Evolutionary conservation across 164 flowering plant species (phyloP), one percentile per base, ranked within the genome.

Genomic region (Pachysandra terminalis): DNA sequence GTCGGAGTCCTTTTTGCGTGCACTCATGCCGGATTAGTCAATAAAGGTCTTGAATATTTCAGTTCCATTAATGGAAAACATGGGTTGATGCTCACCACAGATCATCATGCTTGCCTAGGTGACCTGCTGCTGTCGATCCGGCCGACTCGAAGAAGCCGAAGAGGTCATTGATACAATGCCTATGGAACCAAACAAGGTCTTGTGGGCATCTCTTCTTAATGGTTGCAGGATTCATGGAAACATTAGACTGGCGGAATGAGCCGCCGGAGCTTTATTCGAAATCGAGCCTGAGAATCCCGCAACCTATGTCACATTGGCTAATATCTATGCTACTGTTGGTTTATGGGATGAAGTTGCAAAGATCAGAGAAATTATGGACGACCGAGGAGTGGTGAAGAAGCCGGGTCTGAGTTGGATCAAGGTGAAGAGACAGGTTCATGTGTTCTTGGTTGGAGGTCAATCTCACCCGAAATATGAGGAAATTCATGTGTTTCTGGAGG

Each of bases 201-300:
- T 78, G 56, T 78, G 81, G 81, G 74, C 81, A 37, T 78, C 81
- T 3, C 64, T 78, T 74, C 81, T 75, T 49, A 76, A 76, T 54
- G 78, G 75, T 59, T 78, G 78, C 61, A 69, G 72, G 64, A 59
- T 59, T 64, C 73, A 75, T 69, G 76, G 78, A 37, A 73, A 75
- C 59, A 49, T 78, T 57, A 23, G 45, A 59, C 61, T 78, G 41
- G 78, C 78, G 41, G 69, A 72, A 70, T 62, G 70, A 59, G 78
- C 81, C 28, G 76, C 78, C 17, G 76, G 72, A 59, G 76, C 74
- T 15, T 67, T 78, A 25, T 75, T 73, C 52, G 70, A 72, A 59
- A 69, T 78, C 53, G 81, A 78, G 59, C 78, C 78, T 25, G 74
- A 75, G 59, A 78, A 78, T 74, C 71, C 78, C 3, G 81, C 76